Conservation (phyloP, 768 basidiomycete species). For the Kwoniella botswanensis region DNA sequence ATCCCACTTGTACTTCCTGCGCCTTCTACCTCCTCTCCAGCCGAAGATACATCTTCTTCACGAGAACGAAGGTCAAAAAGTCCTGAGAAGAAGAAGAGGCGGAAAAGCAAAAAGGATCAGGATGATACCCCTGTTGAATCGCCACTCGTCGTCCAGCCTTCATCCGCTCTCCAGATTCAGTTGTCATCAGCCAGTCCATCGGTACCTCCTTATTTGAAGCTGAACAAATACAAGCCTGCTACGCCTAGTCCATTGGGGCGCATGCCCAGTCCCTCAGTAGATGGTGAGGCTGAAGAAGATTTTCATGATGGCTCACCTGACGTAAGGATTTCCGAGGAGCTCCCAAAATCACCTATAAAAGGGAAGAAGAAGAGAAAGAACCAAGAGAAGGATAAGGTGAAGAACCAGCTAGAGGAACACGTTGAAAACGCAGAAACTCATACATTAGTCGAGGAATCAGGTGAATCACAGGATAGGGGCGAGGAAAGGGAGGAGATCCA, state of each 20-base stretch:
- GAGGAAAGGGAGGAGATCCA: neutral
- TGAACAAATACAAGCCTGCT: conserved; percentile 28
- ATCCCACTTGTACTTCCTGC: neutral
- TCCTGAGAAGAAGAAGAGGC: conserved; percentile 16
- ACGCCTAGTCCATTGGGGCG: conserved; percentile 29
- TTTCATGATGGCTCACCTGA: neutral
- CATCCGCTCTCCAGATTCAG: conserved; percentile 2
- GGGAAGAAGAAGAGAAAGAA: conserved; percentile 55
- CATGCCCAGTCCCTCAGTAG: conserved; percentile 5
- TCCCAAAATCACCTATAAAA: neutral
- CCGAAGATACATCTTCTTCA: neutral
- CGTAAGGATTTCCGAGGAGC: neutral
- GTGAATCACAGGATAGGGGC: neutral
- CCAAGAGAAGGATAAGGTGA: conserved; percentile 17
- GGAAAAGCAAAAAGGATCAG: neutral
- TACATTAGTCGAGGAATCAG: neutral
- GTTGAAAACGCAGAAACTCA: neutral
- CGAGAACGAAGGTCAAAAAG: conserved; percentile 1
- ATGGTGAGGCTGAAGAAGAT: conserved; percentile 8
- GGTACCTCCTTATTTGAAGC: neutral
- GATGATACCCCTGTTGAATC: neutral
- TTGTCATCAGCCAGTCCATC: neutral
- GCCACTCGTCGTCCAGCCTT: neutral
- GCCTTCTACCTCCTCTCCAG: neutral
- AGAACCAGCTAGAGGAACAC: conserved; percentile 43